A percentile compares a stretch with the other conserved stretches of the same genome.
These are phyloP conservation scores for Phyllosticta citrichinensis DNA, from an alignment of 2,329 filamentous ascomycete species.

Conservation along the genomic window DNA sequence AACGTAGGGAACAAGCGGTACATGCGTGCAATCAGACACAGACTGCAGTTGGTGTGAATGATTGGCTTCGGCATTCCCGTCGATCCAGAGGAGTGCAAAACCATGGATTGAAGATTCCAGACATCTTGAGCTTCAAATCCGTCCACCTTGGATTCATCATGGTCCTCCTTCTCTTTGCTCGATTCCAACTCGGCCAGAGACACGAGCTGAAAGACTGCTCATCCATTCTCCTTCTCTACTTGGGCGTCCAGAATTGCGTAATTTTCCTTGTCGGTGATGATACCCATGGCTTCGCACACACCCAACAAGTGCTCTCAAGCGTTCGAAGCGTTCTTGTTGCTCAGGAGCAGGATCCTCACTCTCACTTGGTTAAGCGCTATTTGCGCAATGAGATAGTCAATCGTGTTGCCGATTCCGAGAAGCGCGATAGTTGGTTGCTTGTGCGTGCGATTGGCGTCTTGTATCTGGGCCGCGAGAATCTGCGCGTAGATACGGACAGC, in stretches of 20 bases:
- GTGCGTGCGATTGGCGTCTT: slow-evolving; percentile 14
- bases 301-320: slow-evolving; percentile 20
- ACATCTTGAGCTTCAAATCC: slow-evolving; percentile 18
- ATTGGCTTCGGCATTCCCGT: slow-evolving; percentile 57
- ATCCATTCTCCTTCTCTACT: background rate
- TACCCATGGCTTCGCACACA: slow-evolving; percentile 17
- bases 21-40: slow-evolving; percentile 26
- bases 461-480: slow-evolving; percentile 16
- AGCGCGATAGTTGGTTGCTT: slow-evolving; percentile 22
- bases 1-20: slow-evolving; percentile 24
- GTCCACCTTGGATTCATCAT: background rate
- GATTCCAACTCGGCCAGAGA: background rate
- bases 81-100: slow-evolving; percentile 44
- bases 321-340: slow-evolving; percentile 19
- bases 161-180: background rate
- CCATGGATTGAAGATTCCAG: slow-evolving; percentile 27
- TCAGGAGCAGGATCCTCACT: slow-evolving; percentile 20
- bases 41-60: slow-evolving; percentile 15
- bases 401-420: slow-evolving; percentile 18
- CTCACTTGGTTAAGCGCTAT: slow-evolving; percentile 23
- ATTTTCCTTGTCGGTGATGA: slow-evolving; percentile 21
- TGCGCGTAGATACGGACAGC: slow-evolving; percentile 17
- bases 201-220: background rate
- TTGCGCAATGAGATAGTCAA: slow-evolving; percentile 23
- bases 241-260: background rate